Evolutionary conservation across 2,329 filamentous ascomycete species (phyloP), one percentile per base, ranked within the genome.

Genomic region (Colletotrichum tabaci): DNA sequence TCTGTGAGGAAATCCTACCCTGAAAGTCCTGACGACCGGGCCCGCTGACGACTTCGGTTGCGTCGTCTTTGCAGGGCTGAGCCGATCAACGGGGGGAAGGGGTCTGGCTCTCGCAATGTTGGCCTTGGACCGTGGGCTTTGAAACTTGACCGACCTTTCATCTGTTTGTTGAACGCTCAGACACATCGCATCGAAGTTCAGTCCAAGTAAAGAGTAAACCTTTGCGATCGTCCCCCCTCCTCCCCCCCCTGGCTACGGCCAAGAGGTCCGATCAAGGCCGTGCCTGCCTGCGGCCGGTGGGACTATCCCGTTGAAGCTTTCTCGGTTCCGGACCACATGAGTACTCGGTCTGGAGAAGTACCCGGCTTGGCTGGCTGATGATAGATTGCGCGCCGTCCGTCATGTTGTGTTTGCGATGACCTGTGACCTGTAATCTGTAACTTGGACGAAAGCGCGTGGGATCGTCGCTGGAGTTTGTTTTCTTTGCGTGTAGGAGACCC

Each of bases 41-140:
- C 40, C 21, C 44, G 58, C 69, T 60, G 69, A 71, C 65, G 69
- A 71, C 46, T 50, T 46, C 42, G 26, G 46, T 63, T 63, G 68
- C 68, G 58, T 71, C 68, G 68, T 53, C 42, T 38, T 61, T 47
- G 47, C 68, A 71, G 58, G 58, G 68, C 68, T 68, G 65, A 71
- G 68, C 30, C 53, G 65, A 26, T 66, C 38, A 21, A 21, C 55
- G 23, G 21, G 44, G 30, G 58, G 30, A 40, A 23, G 44, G 30
- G 58, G 44, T 50, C 44, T 61, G 30, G 40, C 56, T 35, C 23
- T 47, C 40, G 16, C 56, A 10, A 35, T 47, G 42, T 10, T 47
- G 42, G 9, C 16, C 12, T 10, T 13, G 46, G 30, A 35, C 30
- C 30, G 30, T 9, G 30, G 30, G 9, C 8, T 1, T 35, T 35